Base-by-base conservation (phyloP, 345 rosid genomes). In the Xanthoceras sorbifolium region DNA sequence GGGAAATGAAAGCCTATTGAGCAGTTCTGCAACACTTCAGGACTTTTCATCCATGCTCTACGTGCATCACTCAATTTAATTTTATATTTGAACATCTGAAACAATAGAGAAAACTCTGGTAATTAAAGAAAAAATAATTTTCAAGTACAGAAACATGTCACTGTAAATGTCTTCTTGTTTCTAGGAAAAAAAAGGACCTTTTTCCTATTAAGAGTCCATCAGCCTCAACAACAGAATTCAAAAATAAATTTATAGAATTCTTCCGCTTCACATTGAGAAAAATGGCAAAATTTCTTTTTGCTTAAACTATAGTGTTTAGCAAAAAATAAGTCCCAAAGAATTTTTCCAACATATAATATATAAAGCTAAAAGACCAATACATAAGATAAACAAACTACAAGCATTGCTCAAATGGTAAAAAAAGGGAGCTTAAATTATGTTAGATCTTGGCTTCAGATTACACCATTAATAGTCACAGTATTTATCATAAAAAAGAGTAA, bases 31-130 rank as follows among this genome's bases (percentile, higher is more conserved):
- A 94, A 76, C 77, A 63, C 67, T 76, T 97, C 96, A 8, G 99
- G 97, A 76, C 80, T 82, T 81, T 86, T 91, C 90, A 97, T 89
- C 97, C 99, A 94, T 79, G 91, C 95, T 84, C 89, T 89, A 67
- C 85, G 86, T 32, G 89, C 97, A 82, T 89, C 94, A 29, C 97
- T 83, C 59, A 89, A 89, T 88, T 89, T 92, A 52, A 93, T 86
- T 77, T 88, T 87, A 67, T 79, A 92, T 76, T 78, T 88, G 86
- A 94, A 96, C 88, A 92, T 91, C 98, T 92, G 87, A 68, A 78
- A 78, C 31, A 65, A 80, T 38, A 36, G 26, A 54, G 29, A 75
- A 40, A 46, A 42, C 34, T 46, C 71, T 25, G 10, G 38, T 66
- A 36, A 55, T 75, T 40, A 38, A 44, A 55, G 12, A 32, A 4